phyloP scores from a whole-genome alignment of 2,329 filamentous ascomycete genomes.

The Beauveria sp. region DNA sequence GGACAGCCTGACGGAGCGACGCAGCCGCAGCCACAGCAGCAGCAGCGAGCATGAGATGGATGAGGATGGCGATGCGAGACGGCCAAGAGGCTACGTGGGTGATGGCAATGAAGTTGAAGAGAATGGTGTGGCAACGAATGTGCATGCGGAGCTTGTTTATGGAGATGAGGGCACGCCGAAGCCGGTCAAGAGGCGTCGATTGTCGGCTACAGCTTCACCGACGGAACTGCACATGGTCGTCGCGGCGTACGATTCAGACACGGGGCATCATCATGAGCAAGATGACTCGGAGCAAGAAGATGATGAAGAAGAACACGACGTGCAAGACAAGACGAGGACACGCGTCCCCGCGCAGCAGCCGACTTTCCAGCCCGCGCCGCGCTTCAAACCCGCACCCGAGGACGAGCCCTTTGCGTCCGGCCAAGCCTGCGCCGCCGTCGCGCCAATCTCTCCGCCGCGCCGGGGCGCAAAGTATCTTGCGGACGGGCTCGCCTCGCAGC shows the following conservation, averaged over 20 bases:
- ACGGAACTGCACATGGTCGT: neutral
- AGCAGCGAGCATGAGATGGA: neutral
- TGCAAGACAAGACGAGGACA: constrained; percentile 12
- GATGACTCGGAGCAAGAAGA: constrained; percentile 6
- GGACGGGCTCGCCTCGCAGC: constrained; percentile 30
- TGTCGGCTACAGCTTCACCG: constrained; percentile 1
- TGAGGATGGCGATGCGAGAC: neutral
- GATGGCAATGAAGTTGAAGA: constrained; percentile 8
- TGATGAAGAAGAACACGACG: constrained; percentile 5
- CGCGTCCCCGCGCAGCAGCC: constrained; percentile 24
- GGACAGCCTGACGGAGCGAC: neutral
- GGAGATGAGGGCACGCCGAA: neutral
- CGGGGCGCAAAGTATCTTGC: constrained; percentile 26
- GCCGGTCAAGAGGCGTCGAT: constrained; percentile 19
- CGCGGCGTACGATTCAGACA: neutral
- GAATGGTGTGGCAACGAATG: neutral
- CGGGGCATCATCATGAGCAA: neutral
- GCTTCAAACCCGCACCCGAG: constrained; percentile 27
- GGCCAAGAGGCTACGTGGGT: neutral
- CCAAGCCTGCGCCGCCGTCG: constrained; percentile 2
- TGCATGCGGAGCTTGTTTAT: neutral
- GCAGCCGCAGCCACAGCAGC: neutral
- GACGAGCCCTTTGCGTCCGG: constrained; percentile 14
- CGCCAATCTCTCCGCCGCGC: constrained; percentile 28
- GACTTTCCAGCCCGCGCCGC: constrained; percentile 30